These are phyloP conservation scores for Ogataea methanolica DNA, from an alignment of 805 yeast species.

Conservation along the genomic window DNA sequence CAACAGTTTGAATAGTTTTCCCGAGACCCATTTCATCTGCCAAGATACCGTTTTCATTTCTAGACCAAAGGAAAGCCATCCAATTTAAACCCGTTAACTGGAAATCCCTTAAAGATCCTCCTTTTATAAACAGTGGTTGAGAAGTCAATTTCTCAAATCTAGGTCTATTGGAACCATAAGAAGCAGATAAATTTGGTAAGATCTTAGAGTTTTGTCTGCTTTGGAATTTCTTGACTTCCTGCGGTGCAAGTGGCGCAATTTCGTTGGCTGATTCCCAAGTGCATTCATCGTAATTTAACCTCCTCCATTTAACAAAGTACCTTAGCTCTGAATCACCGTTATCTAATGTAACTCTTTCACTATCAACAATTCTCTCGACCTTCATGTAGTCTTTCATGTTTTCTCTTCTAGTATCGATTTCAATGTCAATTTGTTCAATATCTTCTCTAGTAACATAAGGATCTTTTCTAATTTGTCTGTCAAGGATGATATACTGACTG, in stretches of 20 bases:
- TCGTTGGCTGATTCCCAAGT: conserved; percentile 95
- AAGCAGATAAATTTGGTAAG: conserved; percentile 74
- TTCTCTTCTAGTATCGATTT: conserved; percentile 78
- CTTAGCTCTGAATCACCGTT: conserved; percentile 64
- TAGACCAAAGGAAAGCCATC: conserved; percentile 99
- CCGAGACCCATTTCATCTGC: conserved; percentile 99
- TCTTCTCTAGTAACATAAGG: conserved; percentile 86
- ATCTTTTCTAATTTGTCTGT: conserved; percentile 72
- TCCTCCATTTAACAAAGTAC: conserved; percentile 90
- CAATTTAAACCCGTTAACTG: conserved; percentile 97
- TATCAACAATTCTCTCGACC: conserved; percentile 86
- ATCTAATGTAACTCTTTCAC: conserved; percentile 63
- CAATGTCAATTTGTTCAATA: conserved; percentile 88
- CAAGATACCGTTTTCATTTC: conserved; percentile 93
- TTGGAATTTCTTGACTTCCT: conserved; percentile 78
- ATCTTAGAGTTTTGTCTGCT: conserved; percentile 78
- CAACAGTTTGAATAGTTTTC: conserved; percentile 94
- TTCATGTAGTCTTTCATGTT: conserved; percentile 77
- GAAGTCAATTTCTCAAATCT: conserved; percentile 77
- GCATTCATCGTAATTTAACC: conserved; percentile 90
- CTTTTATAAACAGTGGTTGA: conserved; percentile 87
- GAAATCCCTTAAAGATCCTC: conserved; percentile 92
- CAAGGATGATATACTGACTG: conserved; percentile 67
- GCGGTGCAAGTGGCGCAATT: conserved; percentile 80
- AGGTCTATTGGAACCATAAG: conserved; percentile 74